Evolutionary conservation across 495 filamentous ascomycete genomes (phyloP), one percentile per base, ranked within the genome.

Genomic region (Aspergillus baeticus): DNA sequence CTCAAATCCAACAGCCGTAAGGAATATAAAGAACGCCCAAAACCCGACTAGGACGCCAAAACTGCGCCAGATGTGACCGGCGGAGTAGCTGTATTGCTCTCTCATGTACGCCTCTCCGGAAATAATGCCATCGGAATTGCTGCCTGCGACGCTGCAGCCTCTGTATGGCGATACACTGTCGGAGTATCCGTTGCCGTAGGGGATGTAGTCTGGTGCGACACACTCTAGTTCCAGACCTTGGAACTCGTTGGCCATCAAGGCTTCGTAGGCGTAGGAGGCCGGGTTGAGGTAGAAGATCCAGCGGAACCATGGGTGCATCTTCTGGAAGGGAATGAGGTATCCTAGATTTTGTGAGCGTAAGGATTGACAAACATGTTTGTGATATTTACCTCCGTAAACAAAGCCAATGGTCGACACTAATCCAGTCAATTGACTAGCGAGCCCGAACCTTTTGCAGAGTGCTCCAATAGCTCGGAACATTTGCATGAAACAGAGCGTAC

Each of bases 281-380:
- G 92, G 91, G 62, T 96, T 88, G 8, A 96, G 69, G 60, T 91
- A 96, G 64, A 91, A 90, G 51, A 97, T 81, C 93, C 92, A 96
- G 17, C 90, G 81, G 61, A 90, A 90, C 88, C 91, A 96, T 3
- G 75, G 79, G 6, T 87, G 84, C 90, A 96, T 96, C 23, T 73
- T 67, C 36, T 69, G 64, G 51, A 84, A 84, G 0, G 92, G 93
- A 54, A 98, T 89, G 2, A 86, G 82, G 68, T 96, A 98, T 7
- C 93, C 92, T 69, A 84, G 87, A 62, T 85, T 69, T 50, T 81
- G 10, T 63, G 87, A 85, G 66, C 89, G 71, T 46, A 10, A 1
- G 6, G 20, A 21, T 26, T n/a, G n/a, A n/a, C 7, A 22, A 29
- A 11, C 15, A 59, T 43, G 20, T 10, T 23, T 14, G 23, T 8